Evolutionary conservation across 352 stramenopile species (phyloP), one percentile per base, ranked within the genome.

Genomic region (Phytopythium litorale): DNA sequence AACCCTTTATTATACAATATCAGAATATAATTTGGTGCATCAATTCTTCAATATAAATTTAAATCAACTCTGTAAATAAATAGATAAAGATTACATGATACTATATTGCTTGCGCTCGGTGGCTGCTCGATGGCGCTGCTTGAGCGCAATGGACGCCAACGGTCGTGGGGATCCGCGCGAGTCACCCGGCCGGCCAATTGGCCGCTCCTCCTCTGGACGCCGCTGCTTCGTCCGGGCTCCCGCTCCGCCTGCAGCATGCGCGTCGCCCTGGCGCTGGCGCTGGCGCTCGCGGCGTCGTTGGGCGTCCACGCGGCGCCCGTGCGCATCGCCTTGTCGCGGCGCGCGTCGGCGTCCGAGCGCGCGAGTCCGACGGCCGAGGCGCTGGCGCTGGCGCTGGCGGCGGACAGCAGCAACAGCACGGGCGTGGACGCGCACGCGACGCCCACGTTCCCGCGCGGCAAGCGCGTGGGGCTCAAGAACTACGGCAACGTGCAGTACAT

Each of bases 401-500:
- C 11, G n/a, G 45, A 49, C 49, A 38, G n/a, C 45, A 28, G 46
- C 35, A 40, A 40, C 35, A 40, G 35, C 35, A 40, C 28, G 3
- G 68, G 58, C 19, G 32, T 64, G 18, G 46, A 71, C 48, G 64
- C 49, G 28, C 49, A 56, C 49, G 6, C 51, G 45, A 67, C 58
- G 35, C 61, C 67, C 6, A 45, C 30, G 9, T 55, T 89, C n/a
- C 65, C 72, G 11, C 48, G n/a, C 8, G 58, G 60, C 48, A 81
- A 86, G 56, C 76, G 74, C 56, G 74, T 88, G 45, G 40, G 63
- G 60, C 66, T 92, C 55, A 79, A 87, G 58, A 94, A 94, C 71
- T 94, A 89, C 62, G 84, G 84, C 71, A 94, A 91, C 54, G 84
- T 94, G 30, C 84, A 94, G 70, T 94, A 94, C 62, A 83, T 92